A percentile compares a stretch with the other conserved stretches of the same genome.
These are phyloP conservation scores for Diaporthe longicolla DNA, from an alignment of 2,329 filamentous ascomycete species.

Conservation along the genomic window DNA sequence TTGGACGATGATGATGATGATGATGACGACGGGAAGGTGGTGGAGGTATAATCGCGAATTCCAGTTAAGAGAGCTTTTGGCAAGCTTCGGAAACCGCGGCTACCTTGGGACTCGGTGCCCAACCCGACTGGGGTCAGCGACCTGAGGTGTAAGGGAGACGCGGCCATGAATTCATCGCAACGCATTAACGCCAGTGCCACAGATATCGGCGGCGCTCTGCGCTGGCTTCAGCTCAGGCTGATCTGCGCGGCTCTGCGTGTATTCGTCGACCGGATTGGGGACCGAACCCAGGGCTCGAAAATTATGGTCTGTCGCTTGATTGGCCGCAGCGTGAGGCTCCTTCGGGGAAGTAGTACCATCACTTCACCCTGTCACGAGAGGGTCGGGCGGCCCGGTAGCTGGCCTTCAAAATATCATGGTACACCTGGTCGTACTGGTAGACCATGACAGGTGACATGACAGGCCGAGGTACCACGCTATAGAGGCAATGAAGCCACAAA, in stretches of 20 bases:
- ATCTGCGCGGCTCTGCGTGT: background rate
- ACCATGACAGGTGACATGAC: slow-evolving; percentile 3
- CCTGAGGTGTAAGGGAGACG: background rate
- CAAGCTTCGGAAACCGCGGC: background rate
- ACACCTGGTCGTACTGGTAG: slow-evolving; percentile 12
- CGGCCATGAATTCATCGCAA: background rate
- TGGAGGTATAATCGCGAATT: slow-evolving; percentile 62
- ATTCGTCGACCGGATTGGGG: background rate
- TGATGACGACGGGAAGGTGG: slow-evolving; percentile 67
- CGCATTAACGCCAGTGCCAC: slow-evolving; percentile 2
- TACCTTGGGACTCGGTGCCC: background rate
- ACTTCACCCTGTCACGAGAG: background rate
- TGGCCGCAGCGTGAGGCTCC: background rate
- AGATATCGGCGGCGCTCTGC: background rate
- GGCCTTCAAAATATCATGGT: background rate
- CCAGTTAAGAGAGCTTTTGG: background rate
- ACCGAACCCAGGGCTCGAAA: background rate
- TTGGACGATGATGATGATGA: slow-evolving; percentile 65
- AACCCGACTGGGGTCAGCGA: background rate
- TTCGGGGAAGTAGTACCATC: background rate
- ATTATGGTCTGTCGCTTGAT: background rate
- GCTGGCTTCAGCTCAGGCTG: slow-evolving; percentile 1
- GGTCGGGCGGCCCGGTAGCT: background rate
- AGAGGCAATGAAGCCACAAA: slow-evolving; percentile 22
- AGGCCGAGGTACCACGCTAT: background rate